These are phyloP conservation scores for Herpotrichia juniperi DNA, from an alignment of 2,329 filamentous ascomycete genomes.

Conservation along the genomic window DNA sequence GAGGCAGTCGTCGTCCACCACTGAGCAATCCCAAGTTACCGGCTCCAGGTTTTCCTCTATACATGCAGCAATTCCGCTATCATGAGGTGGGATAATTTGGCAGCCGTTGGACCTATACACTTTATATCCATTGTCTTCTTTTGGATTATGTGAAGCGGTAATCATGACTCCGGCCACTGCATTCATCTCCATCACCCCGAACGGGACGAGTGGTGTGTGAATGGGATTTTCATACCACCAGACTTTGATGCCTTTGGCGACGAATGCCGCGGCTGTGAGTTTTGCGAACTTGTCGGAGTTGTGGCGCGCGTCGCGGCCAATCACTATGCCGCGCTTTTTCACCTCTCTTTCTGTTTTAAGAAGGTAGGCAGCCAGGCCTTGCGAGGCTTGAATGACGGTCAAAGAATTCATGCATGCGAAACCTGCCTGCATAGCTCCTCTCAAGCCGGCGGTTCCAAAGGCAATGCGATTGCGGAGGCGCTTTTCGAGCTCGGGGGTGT, in stretches of 20 bases:
- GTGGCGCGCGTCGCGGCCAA: constrained; percentile 68
- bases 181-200: constrained; percentile 59
- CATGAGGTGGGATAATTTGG: constrained; percentile 69
- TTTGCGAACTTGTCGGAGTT: constrained; percentile 67
- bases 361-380: constrained; percentile 68
- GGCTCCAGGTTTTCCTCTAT: constrained; percentile 63
- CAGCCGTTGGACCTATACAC: constrained; percentile 70
- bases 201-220: constrained; percentile 68
- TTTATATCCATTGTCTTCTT: constrained; percentile 71
- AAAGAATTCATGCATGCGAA: constrained; percentile 66
- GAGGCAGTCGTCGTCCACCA: constrained; percentile 47
- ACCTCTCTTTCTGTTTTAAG: constrained; percentile 51
- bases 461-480: constrained; percentile 63
- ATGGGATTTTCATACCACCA: constrained; percentile 63
- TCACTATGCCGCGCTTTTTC: constrained; percentile 59
- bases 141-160: constrained; percentile 70
- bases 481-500: constrained; percentile 57
- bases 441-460: constrained; percentile 67
- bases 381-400: constrained; percentile 67
- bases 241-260: constrained; percentile 63
- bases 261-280: constrained; percentile 65
- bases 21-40: constrained; percentile 53
- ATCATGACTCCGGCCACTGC: constrained; percentile 69
- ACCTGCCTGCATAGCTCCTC: constrained; percentile 69
- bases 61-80: constrained; percentile 62